These are phyloP conservation scores for Backusella australiensis DNA, from an alignment of 192 early-diverging fungal genomes.

Conservation along the genomic window DNA sequence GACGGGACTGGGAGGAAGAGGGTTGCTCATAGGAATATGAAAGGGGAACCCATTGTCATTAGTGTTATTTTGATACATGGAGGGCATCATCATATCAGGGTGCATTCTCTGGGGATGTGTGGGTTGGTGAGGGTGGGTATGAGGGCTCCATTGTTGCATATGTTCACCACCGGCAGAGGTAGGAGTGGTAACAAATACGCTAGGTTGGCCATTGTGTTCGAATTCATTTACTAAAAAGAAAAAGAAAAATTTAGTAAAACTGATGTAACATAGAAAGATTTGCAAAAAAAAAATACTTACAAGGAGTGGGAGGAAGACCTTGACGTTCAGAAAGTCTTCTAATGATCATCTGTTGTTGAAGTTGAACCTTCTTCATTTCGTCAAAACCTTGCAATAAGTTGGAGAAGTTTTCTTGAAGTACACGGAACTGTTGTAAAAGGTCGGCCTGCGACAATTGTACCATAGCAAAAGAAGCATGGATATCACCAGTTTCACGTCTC, in stretches of 20 bases:
- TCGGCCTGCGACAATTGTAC: slow-evolving; percentile 62
- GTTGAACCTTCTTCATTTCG: slow-evolving; percentile 11
- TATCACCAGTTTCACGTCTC: slow-evolving; percentile 60
- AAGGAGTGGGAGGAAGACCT: background rate
- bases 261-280: background rate
- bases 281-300: background rate
- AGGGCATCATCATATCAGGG: background rate
- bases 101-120: background rate
- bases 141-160: background rate
- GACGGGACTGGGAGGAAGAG: slow-evolving; percentile 5
- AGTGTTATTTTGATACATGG: background rate
- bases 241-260: slow-evolving; percentile 12
- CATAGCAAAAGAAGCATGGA: slow-evolving; percentile 59
- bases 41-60: background rate
- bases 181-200: slow-evolving; percentile 1
- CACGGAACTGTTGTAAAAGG: slow-evolving; percentile 51
- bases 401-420: slow-evolving; percentile 17
- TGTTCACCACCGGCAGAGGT: background rate
- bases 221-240: slow-evolving; percentile 9
- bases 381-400: slow-evolving; percentile 10
- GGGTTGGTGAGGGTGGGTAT: background rate
- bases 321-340: slow-evolving; percentile 2
- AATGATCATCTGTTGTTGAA: slow-evolving; percentile 15
- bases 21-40: background rate
- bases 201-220: background rate